phyloP scores from a whole-genome alignment of 2,329 filamentous ascomycete species.

The Apiospora koreana region DNA sequence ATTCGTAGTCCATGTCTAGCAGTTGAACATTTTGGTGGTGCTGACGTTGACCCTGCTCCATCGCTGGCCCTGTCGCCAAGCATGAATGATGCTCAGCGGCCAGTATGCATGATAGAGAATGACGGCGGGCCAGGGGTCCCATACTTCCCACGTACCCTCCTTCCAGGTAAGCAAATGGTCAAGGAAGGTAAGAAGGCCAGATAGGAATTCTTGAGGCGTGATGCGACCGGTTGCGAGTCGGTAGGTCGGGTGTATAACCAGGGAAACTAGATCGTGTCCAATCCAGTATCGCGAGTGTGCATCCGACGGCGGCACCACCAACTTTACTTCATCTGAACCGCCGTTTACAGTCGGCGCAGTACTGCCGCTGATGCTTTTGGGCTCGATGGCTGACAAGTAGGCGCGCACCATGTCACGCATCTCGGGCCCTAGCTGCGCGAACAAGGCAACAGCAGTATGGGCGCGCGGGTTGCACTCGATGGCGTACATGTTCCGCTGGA shows the following conservation, averaged over 20 bases:
- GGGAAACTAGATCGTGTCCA: conserved; percentile 63
- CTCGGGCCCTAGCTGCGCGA: conserved; percentile 44
- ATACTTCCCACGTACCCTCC: conserved; percentile 52
- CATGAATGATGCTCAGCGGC: conserved; percentile 51
- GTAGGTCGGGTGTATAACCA: conserved; percentile 48
- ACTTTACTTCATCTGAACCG: conserved; percentile 1
- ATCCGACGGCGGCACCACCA: conserved; percentile 24
- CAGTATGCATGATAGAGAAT: conserved; percentile 59
- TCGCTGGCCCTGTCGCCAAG: conserved; percentile 43
- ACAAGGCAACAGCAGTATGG: conserved; percentile 67
- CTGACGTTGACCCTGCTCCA: conserved; percentile 72
- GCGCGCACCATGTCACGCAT: conserved; percentile 47
- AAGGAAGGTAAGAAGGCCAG: conserved; percentile 30
- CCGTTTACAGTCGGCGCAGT: not conserved
- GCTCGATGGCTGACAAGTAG: conserved; percentile 51
- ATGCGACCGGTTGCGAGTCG: conserved; percentile 29
- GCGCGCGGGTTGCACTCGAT: conserved; percentile 73
- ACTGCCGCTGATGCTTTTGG: not conserved
- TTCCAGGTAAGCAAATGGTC: conserved; percentile 51
- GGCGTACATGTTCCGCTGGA: conserved; percentile 53
- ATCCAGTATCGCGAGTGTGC: conserved; percentile 58
- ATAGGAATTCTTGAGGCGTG: conserved; percentile 20
- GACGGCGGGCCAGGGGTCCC: conserved; percentile 59
- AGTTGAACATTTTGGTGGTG: conserved; percentile 48
- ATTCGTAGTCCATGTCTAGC: not conserved